Percentiles rank a stretch among this genome's conserved stretches.
Conservation (phyloP, 1,139 yeast species). For the Geotrichum europaeum region DNA sequence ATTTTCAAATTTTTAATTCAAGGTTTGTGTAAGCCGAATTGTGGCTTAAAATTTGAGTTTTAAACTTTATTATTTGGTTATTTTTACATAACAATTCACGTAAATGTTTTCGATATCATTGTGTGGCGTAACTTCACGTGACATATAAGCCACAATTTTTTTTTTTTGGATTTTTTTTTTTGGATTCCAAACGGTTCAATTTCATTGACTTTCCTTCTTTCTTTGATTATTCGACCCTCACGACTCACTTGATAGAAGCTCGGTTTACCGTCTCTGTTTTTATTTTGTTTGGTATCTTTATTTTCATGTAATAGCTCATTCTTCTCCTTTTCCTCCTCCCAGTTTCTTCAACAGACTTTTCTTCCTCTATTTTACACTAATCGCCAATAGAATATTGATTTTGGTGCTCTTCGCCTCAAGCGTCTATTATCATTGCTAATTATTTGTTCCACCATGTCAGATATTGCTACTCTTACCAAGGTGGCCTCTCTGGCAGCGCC, state of each 20-base stretch:
- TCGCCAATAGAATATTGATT: neutral
- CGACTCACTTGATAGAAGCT: neutral
- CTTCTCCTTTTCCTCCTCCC: neutral
- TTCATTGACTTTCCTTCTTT: neutral
- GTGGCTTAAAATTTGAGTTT: neutral
- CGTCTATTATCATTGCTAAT: neutral
- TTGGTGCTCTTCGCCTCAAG: neutral
- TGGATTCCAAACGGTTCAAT: neutral
- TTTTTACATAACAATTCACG: neutral
- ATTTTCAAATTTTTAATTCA: neutral
- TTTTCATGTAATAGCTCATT: neutral
- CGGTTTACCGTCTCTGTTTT: neutral
- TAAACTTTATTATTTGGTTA: neutral
- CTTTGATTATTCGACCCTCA: neutral
- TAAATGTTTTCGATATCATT: neutral
- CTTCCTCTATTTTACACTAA: no score
- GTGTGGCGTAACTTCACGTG: constrained; percentile 7
- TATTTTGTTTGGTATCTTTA: neutral
- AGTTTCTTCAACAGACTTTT: neutral
- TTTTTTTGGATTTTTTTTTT: neutral
- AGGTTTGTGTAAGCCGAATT: neutral
- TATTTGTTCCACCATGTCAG: neutral
- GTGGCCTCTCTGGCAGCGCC: neutral
- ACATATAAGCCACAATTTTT: constrained; percentile 1
- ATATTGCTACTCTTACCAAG: neutral